A percentile compares a stretch with the other conserved stretches of the same genome.
These are phyloP conservation scores for Auricularia sp. DNA, from an alignment of 768 basidiomycete species.

Conservation along the genomic window DNA sequence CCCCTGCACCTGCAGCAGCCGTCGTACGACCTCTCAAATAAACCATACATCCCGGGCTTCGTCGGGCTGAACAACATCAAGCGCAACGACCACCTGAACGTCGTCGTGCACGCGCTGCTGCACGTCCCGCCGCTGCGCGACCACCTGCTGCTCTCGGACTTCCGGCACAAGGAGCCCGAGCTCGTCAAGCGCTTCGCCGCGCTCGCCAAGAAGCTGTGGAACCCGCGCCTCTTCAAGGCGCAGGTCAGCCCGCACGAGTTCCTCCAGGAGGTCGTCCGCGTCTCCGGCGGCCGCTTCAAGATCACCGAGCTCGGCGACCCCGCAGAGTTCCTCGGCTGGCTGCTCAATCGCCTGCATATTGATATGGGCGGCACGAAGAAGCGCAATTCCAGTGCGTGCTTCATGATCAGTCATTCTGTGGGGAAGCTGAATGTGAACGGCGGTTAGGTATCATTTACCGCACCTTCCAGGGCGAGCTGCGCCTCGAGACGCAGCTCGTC, in stretches of 20 bases:
- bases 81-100: slow-evolving; percentile 94
- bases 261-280: slow-evolving; percentile 88
- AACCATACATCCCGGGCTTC: slow-evolving; percentile 84
- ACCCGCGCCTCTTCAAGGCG: slow-evolving; percentile 89
- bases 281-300: slow-evolving; percentile 82
- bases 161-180: slow-evolving; percentile 66
- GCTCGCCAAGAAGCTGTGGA: slow-evolving; percentile 92
- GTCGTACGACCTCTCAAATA: slow-evolving; percentile 75
- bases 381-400: slow-evolving; percentile 69
- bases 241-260: slow-evolving; percentile 99
- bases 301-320: slow-evolving; percentile 94
- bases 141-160: slow-evolving; percentile 68
- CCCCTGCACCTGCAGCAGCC: slow-evolving; percentile 53
- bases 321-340: slow-evolving; percentile 90
- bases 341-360: slow-evolving; percentile 85
- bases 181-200: slow-evolving; percentile 79
- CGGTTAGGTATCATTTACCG: slow-evolving; percentile 75
- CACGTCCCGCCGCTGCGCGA: slow-evolving; percentile 87
- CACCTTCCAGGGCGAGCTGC: slow-evolving; percentile 89
- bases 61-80: slow-evolving; percentile 98
- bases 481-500: slow-evolving; percentile 89
- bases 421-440: not conserved
- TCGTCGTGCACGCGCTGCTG: slow-evolving; percentile 85
- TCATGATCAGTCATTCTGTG: not conserved
- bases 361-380: slow-evolving; percentile 94